Evolutionary conservation across 140 eudicot genomes (phyloP).

Genomic region (Senecio squalidus): DNA sequence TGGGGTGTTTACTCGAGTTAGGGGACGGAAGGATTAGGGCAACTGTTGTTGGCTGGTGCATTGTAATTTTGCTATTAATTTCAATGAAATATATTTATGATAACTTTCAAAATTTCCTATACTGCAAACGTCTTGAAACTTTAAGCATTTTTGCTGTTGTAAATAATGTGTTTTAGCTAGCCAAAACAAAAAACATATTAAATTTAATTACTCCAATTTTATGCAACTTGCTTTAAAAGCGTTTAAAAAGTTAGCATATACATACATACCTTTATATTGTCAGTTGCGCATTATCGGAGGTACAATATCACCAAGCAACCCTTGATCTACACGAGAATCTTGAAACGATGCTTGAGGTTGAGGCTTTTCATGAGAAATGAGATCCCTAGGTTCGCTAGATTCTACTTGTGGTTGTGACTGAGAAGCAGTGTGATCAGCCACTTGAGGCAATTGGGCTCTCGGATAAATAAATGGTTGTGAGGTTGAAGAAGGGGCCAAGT

Average conservation of each 20-base stretch:
- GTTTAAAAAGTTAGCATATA: background rate
- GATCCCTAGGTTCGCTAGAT: background rate
- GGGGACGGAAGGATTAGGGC: too few relatives aligned
- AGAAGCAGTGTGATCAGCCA: background rate
- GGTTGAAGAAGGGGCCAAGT: constrained; percentile 2
- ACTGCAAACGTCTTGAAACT: too few relatives aligned
- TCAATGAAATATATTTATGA: too few relatives aligned
- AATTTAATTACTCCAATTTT: too few relatives aligned
- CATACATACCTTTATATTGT: constrained; percentile 1
- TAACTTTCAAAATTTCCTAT: too few relatives aligned
- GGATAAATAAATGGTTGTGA: constrained; percentile 2
- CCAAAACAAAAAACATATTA: too few relatives aligned
- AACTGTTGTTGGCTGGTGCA: too few relatives aligned
- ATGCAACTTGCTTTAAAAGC: too few relatives aligned
- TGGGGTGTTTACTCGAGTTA: too few relatives aligned
- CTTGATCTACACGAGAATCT: constrained; percentile 15
- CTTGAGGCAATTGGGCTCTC: background rate
- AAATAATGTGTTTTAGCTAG: too few relatives aligned
- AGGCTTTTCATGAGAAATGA: background rate
- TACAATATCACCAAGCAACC: constrained; percentile 8
- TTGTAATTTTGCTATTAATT: too few relatives aligned
- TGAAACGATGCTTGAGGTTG: constrained; percentile 6
- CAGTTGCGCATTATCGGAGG: constrained; percentile 6
- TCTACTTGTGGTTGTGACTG: background rate
- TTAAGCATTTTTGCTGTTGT: too few relatives aligned